Base-by-base conservation (phyloP, 495 filamentous ascomycete species). In the Rhizodiscina lignyota region DNA sequence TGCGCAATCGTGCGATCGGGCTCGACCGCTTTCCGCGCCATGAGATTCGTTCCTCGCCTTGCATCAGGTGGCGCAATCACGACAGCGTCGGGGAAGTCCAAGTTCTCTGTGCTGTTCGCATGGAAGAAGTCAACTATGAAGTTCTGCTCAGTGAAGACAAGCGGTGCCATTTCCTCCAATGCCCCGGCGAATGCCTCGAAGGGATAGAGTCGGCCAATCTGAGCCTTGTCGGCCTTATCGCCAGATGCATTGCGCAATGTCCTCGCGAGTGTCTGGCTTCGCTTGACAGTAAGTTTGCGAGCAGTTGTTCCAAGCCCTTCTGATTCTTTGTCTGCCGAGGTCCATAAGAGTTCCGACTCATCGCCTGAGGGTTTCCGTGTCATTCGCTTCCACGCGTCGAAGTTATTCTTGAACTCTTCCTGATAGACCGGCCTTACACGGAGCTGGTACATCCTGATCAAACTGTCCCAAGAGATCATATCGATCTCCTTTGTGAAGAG, bases 81-180 rank as follows among this genome's bases (percentile, higher is more conserved):
- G 15, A 92, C 72, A 2, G 82, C 66, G 30, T 96, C 87, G 1
- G 75, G 62, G 45, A 93, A 96, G 44, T 94, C 86, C 11, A 66
- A 57, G 11, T 66, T 74, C 36, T 78, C 70, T 10, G 82, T 61
- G 12, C 83, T 89, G 22, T 74, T 78, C 5, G 89, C 67, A 37
- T 93, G 84, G 62, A 94, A 96, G 56, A 93, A 89, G 36, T 89
- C 80, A 17, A 91, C 73, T 19, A 93, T 61, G 47, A 94, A 96
- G 49, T 94, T 94, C 53, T 96, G 87, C 59, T 96, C 87, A 41
- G 79, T 79, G 32, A 78, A 76, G 26, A 94, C 72, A 39, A 89
- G 68, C 16, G 72, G 76, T 30, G 83, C 55, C 37, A 81, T 70
- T 53, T 93, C 83, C 32, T 79, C 73, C 29, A 94, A 60, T 12